Evolutionary conservation across 306 rosid species (phyloP).

Genomic region (Cajanus cajan): DNA sequence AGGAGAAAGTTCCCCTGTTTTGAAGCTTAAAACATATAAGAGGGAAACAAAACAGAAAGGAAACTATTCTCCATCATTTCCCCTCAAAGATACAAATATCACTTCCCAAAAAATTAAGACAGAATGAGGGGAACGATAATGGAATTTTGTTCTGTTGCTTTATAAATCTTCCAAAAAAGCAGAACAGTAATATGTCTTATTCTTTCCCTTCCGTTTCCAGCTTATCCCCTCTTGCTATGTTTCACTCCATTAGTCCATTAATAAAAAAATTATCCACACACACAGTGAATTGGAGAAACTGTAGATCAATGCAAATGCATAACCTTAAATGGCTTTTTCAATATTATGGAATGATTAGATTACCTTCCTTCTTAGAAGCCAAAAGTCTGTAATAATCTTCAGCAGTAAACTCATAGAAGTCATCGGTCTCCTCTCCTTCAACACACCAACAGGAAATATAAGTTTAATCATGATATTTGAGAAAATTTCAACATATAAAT

Average conservation of each 20-base stretch:
- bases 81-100: not conserved
- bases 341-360: not conserved
- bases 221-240: not conserved
- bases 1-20: not conserved
- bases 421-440: constrained; percentile 66
- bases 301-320: not conserved
- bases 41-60: not conserved
- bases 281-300: not conserved
- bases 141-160: not conserved
- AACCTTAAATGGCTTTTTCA: not conserved
- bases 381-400: constrained; percentile 69
- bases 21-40: not conserved
- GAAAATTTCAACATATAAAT: not conserved
- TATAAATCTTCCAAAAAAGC: not conserved
- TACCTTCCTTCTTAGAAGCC: constrained; percentile 73
- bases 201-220: not conserved
- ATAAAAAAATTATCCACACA: not conserved
- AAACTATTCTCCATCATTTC: not conserved
- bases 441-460: constrained; percentile 11
- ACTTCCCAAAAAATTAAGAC: not conserved
- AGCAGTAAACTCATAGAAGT: constrained; percentile 72
- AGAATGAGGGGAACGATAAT: not conserved
- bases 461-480: not conserved
- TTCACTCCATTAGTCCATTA: not conserved
- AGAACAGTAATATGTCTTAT: not conserved